Conservation (phyloP, 352 stramenopile species). For the Phytopythium sindhum region DNA sequence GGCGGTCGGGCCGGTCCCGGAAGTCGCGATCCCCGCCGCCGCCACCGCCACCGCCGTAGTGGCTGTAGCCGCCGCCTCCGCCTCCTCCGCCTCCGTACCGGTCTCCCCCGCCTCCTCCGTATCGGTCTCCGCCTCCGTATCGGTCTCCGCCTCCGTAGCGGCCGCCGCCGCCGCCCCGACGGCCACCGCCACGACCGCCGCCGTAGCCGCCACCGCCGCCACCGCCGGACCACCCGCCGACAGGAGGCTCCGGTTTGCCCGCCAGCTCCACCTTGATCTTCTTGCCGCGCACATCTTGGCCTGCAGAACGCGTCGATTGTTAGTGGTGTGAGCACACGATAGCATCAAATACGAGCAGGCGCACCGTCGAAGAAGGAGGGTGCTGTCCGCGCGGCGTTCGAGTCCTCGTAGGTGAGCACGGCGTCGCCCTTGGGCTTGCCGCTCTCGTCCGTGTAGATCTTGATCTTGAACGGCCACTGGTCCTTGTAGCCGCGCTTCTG, state of each 20-base stretch:
- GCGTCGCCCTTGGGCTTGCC: conserved; percentile 78
- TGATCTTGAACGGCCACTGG: conserved; percentile 90
- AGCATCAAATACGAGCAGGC: not conserved
- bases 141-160: conserved; percentile 32
- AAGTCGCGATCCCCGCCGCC: conserved; percentile 41
- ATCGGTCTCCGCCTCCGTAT: conserved; percentile 34
- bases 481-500: conserved; percentile 87
- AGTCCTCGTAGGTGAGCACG: conserved; percentile 83
- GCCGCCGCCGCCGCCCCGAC: conserved; percentile 33
- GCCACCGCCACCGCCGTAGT: conserved; percentile 18
- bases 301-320: conserved; percentile 20
- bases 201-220: conserved; percentile 33
- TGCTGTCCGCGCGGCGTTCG: conserved; percentile 75
- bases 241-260: conserved; percentile 75
- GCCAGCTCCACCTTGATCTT: conserved; percentile 85
- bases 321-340: not conserved
- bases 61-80: conserved; percentile 16
- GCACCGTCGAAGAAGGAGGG: conserved; percentile 83
- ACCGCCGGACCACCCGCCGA: conserved; percentile 66
- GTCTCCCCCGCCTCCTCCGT: conserved; percentile 23
- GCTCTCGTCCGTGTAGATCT: conserved; percentile 78
- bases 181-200: conserved; percentile 34
- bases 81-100: conserved; percentile 30
- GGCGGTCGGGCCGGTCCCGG: conserved; percentile 42
- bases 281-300: conserved; percentile 70